Evolutionary conservation across 352 stramenopile species (phyloP).

Genomic region (Plasmopara muralis): DNA sequence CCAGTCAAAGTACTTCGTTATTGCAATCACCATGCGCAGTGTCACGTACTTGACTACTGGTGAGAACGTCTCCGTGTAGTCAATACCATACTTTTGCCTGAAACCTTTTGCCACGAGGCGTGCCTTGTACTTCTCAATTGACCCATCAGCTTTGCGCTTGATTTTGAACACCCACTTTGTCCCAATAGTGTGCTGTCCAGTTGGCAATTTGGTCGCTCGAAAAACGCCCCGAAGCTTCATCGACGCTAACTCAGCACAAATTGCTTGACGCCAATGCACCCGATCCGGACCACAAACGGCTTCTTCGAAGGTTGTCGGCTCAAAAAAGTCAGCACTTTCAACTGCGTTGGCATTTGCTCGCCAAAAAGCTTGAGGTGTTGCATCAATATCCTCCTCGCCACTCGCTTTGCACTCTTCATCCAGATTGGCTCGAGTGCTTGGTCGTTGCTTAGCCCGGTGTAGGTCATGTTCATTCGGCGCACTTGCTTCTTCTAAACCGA

Average conservation of each 20-base stretch:
- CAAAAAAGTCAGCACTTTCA: not conserved
- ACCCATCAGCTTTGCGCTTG: not conserved
- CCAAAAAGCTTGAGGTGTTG: too few relatives aligned
- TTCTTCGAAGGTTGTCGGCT: not conserved
- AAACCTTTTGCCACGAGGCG: slow-evolving; percentile 8
- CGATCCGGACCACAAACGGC: not conserved
- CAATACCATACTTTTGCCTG: slow-evolving; percentile 18
- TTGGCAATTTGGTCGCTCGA: not conserved
- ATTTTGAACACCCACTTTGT: slow-evolving; percentile 1
- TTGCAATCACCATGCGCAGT: too few relatives aligned
- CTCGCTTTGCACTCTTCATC: too few relatives aligned
- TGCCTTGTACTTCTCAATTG: slow-evolving; percentile 1
- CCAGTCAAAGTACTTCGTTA: too few relatives aligned
- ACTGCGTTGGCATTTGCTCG: too few relatives aligned
- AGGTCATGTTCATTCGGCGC: too few relatives aligned
- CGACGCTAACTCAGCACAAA: not conserved
- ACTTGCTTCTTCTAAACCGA: too few relatives aligned
- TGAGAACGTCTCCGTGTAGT: too few relatives aligned
- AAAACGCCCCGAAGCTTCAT: not conserved
- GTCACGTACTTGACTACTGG: too few relatives aligned
- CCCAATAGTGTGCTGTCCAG: not conserved
- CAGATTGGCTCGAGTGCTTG: too few relatives aligned
- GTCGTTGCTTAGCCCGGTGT: too few relatives aligned
- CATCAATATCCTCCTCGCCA: too few relatives aligned
- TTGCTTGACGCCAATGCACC: not conserved